phyloP scores from a whole-genome alignment of 2,329 filamentous ascomycete genomes.

The Aureobasidium sp. region DNA sequence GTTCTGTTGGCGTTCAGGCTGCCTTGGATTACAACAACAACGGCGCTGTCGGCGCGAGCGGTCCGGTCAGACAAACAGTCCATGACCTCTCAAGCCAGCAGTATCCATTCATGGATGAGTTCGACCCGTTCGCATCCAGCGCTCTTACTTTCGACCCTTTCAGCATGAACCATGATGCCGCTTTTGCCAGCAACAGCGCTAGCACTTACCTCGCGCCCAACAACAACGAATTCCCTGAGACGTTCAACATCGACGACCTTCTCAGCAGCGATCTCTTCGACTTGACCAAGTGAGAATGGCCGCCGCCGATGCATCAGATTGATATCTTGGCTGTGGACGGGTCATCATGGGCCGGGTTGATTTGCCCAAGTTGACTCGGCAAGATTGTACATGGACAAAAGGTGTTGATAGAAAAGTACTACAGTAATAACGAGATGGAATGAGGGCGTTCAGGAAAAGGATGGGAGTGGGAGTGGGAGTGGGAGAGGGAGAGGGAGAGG shows the following conservation, averaged over 20 bases:
- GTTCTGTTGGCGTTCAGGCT: background rate
- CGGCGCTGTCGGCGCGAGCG: slow-evolving; percentile 2
- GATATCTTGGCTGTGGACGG: too few species aligned
- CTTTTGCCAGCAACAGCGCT: slow-evolving; percentile 9
- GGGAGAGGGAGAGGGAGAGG: too few species aligned
- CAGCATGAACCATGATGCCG: slow-evolving; percentile 10
- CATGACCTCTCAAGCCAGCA: slow-evolving; percentile 13
- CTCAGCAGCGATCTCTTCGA: slow-evolving; percentile 15
- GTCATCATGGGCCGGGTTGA: too few species aligned
- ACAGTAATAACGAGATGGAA: slow-evolving; percentile 12
- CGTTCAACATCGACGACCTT: slow-evolving; percentile 18
- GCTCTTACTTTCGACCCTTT: slow-evolving; percentile 21
- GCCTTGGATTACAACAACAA: slow-evolving; percentile 8
- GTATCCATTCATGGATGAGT: slow-evolving; percentile 20
- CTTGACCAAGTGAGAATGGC: background rate
- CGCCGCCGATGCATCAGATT: too few species aligned
- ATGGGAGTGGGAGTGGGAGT: too few species aligned
- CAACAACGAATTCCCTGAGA: slow-evolving; percentile 14
- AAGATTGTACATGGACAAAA: slow-evolving; percentile 6
- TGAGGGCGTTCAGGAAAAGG: background rate
- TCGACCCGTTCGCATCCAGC: slow-evolving; percentile 20
- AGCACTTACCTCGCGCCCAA: slow-evolving; percentile 16
- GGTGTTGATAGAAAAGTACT: background rate
- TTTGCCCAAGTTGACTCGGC: too few species aligned
- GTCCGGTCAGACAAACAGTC: slow-evolving; percentile 8